Evolutionary conservation across 371 early-diverging fungal species (phyloP), one percentile per base, ranked within the genome.

Genomic region (Mucor mucedo): DNA sequence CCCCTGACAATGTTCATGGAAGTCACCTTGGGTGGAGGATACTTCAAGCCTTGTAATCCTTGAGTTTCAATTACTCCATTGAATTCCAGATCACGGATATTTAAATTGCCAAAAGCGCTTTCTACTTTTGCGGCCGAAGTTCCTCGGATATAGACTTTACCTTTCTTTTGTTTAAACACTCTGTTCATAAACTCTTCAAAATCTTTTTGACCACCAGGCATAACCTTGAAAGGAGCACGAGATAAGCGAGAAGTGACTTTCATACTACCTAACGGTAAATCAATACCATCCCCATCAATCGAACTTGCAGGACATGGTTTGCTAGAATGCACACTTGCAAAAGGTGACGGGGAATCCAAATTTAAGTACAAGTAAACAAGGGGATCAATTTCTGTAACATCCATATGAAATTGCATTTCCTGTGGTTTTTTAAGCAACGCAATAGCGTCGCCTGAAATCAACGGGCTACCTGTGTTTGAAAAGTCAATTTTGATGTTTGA

Each of bases 361-460:
- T 72, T 58, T 13, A 76, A 47, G 16, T 75, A 82, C 1, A 82
- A 16, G 47, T 63, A 79, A 2, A 82, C 80, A 10, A 44, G 39
- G 0, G 83, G 80, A 10, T 67, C 47, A 14, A 82, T 78, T 30
- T 71, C 55, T 4, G 65, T 70, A 2, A 82, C 77, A 52, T 82
- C 71, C 44, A 82, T 60, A 47, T 71, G 57, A 58, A 79, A 73
- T 13, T 75, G 68, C 78, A 82, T 79, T 56, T 78, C 80, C 2
- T 66, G 58, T 8, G 83, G 83, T 38, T 70, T 68, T 49, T 76
- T 69, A 8, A 82, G 60, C 4, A 70, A 16, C 1, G 76, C 75
- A 41, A 63, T 47, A 14, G 72, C 77, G 49, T 78, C 75, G 27
- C 73, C 80, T 8, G 83, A 75, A 7, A 82, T 68, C 2, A 79